Base-by-base conservation (phyloP, 2,329 filamentous ascomycete genomes). In the Tolypocladium amazonense region DNA sequence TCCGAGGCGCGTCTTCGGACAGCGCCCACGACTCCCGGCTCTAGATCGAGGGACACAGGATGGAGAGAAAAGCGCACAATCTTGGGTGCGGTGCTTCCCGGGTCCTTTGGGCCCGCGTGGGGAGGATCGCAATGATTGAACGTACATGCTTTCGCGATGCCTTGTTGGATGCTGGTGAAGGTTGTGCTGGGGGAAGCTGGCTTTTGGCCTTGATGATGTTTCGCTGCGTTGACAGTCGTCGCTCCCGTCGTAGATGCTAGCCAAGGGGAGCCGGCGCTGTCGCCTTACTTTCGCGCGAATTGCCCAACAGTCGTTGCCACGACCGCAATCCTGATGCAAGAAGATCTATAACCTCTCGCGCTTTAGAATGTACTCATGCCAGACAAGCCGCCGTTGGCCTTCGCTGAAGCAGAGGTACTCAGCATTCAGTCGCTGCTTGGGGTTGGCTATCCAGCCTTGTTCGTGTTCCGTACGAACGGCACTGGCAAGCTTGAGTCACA, bases 61-160 rank as follows among this genome's bases (percentile, higher is more conserved):
- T 77, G 79, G 74, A 81, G 79, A 81, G 71, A 63, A 77, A 79
- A 76, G 68, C 78, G 79, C 76, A 77, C 79, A 80, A 80, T 81
- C 79, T 81, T 81, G 79, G 79, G 79, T 81, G 79, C 79, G 79
- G 77, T 81, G 79, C 75, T 81, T 75, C 74, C 73, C 77, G 73
- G 70, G 72, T 69, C 67, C 69, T 61, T 69, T 73, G 69, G 37
- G 33, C 69, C 61, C 58, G 72, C 81, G 79, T 81, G 79, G 74
- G 77, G 73, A 79, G 79, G 79, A 81, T 76, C 79, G 79, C 79
- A 81, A 81, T 81, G 79, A 81, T 81, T 81, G 79, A 81, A 67
- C 79, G 79, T 75, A 81, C 79, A 81, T 80, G 58, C 53, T 37
- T 54, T 35, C 30, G 50, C 50, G 30, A 35, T 54, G 30, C 30